Evolutionary conservation across 352 stramenopile genomes (phyloP).

Genomic region (Phytophthora rubi): DNA sequence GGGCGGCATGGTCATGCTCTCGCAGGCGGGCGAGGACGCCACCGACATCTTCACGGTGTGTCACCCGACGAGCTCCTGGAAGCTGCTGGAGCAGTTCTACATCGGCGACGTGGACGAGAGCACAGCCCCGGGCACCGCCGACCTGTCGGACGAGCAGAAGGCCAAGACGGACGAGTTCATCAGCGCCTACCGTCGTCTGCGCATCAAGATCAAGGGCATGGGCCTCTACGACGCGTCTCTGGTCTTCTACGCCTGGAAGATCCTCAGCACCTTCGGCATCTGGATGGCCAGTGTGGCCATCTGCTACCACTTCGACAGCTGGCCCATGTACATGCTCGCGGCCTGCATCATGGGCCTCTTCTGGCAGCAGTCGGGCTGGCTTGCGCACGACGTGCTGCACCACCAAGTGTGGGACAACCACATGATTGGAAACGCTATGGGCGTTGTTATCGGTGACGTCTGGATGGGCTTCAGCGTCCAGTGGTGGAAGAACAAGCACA

Average conservation of each 20-base stretch:
- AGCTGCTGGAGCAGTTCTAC: conserved; percentile 96
- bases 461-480: conserved; percentile 98
- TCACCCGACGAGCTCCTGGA: conserved; percentile 94
- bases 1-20: conserved; percentile 96
- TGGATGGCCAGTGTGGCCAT: conserved; percentile 87
- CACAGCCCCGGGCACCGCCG: conserved; percentile 36
- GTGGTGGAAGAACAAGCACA: conserved; percentile 99
- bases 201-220: conserved; percentile 94
- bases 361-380: conserved; percentile 98
- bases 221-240: conserved; percentile 94
- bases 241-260: conserved; percentile 96
- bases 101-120: conserved; percentile 95
- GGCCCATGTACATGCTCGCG: conserved; percentile 90
- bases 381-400: conserved; percentile 97
- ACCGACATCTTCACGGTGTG: conserved; percentile 99
- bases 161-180: conserved; percentile 93
- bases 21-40: conserved; percentile 97
- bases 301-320: conserved; percentile 84
- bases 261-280: conserved; percentile 92
- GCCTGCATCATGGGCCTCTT: conserved; percentile 96
- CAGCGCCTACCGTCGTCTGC: conserved; percentile 95
- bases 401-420: conserved; percentile 98
- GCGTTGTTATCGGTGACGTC: conserved; percentile 95
- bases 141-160: conserved; percentile 55
- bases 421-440: conserved; percentile 92